A percentile compares a stretch with the other conserved stretches of the same genome.
phyloP scores from a whole-genome alignment of 2,329 filamentous ascomycete species.

The Arthroderma sp. region DNA sequence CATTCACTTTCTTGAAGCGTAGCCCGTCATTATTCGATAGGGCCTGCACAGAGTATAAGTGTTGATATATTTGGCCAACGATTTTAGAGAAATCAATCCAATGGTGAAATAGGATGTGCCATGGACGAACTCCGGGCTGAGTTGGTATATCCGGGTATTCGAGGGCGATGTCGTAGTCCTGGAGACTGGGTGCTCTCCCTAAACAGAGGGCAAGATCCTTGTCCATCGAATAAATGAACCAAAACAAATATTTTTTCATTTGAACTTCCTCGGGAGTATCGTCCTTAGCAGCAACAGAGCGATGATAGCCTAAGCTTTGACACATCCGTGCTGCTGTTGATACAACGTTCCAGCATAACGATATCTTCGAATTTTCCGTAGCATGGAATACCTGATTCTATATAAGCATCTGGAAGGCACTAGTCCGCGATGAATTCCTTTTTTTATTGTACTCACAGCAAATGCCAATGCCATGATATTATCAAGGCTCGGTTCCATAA shows the following conservation, averaged over 20 bases:
- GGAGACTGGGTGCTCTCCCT: slow-evolving; percentile 45
- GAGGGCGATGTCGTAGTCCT: slow-evolving; percentile 47
- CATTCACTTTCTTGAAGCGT: slow-evolving; percentile 17
- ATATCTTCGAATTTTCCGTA: slow-evolving; percentile 48
- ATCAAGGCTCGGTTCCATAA: slow-evolving; percentile 42
- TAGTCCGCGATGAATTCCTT: not conserved
- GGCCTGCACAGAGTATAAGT: slow-evolving; percentile 36
- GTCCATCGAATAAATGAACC: slow-evolving; percentile 47
- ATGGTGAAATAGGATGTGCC: slow-evolving; percentile 36
- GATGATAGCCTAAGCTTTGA: slow-evolving; percentile 50
- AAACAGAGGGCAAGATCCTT: slow-evolving; percentile 46
- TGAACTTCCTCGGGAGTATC: slow-evolving; percentile 15
- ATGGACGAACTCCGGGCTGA: slow-evolving; percentile 16
- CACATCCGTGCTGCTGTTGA: slow-evolving; percentile 47
- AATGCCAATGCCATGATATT: slow-evolving; percentile 48
- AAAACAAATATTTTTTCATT: slow-evolving; percentile 34
- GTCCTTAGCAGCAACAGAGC: slow-evolving; percentile 20
- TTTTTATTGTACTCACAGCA: slow-evolving; percentile 29
- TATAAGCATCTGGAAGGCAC: slow-evolving; percentile 4
- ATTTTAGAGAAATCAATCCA: slow-evolving; percentile 46
- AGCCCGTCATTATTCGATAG: slow-evolving; percentile 15
- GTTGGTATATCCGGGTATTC: slow-evolving; percentile 22
- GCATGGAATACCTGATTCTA: slow-evolving; percentile 42
- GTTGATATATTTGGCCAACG: slow-evolving; percentile 47
- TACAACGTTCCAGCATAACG: slow-evolving; percentile 51